A percentile compares a stretch with the other conserved stretches of the same genome.
Conservation (phyloP, 257 asterid genomes). For the Salvia miltiorrhiza region DNA sequence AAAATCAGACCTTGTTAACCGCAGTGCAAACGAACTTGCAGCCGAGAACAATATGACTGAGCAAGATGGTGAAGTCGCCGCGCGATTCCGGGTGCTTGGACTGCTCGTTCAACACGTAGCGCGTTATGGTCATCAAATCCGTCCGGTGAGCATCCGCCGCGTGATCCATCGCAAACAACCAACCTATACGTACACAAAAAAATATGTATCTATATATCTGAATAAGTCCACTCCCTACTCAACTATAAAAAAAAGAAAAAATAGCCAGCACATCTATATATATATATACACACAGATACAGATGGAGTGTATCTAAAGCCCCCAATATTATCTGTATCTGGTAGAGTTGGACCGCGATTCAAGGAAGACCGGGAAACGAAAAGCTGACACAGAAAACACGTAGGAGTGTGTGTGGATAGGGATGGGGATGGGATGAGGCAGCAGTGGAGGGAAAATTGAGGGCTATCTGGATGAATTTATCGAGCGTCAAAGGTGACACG, state of each 20-base stretch:
- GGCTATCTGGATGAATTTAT: constrained; percentile 18
- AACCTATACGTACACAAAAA: constrained; percentile 7
- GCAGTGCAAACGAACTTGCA: constrained; percentile 91
- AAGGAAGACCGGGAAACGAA: constrained; percentile 27
- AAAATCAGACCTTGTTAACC: constrained; percentile 62
- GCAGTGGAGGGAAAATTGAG: constrained; percentile 42
- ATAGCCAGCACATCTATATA: not conserved
- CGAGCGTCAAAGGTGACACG: constrained; percentile 32
- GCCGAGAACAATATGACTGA: constrained; percentile 83
- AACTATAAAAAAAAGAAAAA: constrained; percentile 7
- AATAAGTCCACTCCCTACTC: not conserved
- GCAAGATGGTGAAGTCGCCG: constrained; percentile 89
- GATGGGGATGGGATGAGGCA: constrained; percentile 47
- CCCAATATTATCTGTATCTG: not conserved
- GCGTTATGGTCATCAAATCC: constrained; percentile 94
- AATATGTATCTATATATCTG: not conserved
- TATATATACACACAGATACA: not conserved
- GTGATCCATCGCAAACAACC: constrained; percentile 65
- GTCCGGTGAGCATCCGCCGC: constrained; percentile 83
- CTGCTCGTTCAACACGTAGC: constrained; percentile 88
- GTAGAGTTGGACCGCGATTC: constrained; percentile 32
- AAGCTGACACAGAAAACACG: constrained; percentile 26
- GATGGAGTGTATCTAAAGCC: not conserved
- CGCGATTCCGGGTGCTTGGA: constrained; percentile 76
- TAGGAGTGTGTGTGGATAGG: constrained; percentile 24